Evolutionary conservation across 2,329 filamentous ascomycete genomes (phyloP).

Genomic region (Xylaria sp.): DNA sequence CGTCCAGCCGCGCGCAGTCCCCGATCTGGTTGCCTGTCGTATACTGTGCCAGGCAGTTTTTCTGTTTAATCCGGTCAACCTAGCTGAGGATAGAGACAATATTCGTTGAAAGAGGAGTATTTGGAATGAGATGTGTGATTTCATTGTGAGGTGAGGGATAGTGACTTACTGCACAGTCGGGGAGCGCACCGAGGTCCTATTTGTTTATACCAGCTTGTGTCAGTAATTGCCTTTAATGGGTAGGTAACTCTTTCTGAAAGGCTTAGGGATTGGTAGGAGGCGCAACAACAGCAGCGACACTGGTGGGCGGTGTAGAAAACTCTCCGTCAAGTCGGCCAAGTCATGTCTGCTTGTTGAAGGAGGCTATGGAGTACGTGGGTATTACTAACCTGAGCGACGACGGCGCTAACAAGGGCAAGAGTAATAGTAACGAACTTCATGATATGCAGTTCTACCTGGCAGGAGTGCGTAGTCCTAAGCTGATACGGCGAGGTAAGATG

Average conservation of each 20-base stretch:
- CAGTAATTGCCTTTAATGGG: not conserved
- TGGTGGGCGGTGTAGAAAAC: not conserved
- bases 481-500: not conserved
- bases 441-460: slow-evolving; percentile 31
- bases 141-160: too few relatives aligned
- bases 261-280: not conserved
- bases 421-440: slow-evolving; percentile 63
- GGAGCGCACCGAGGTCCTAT: slow-evolving; percentile 54
- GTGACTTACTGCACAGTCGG: slow-evolving; percentile 65
- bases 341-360: not conserved
- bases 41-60: slow-evolving; percentile 49
- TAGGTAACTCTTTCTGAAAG: not conserved
- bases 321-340: not conserved
- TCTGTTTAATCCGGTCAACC: slow-evolving; percentile 38
- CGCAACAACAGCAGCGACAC: not conserved
- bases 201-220: not conserved
- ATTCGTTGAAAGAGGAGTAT: not conserved
- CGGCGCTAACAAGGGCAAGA: slow-evolving; percentile 64
- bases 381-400: slow-evolving; percentile 57
- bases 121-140: slow-evolving; percentile 36
- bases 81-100: too few relatives aligned
- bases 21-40: slow-evolving; percentile 54
- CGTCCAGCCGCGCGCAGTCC: slow-evolving; percentile 55
- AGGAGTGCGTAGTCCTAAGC: not conserved
- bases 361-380: not conserved